Evolutionary conservation across 129 eudicot species (phyloP).

Genomic region (Chrysanthemum makinoi): DNA sequence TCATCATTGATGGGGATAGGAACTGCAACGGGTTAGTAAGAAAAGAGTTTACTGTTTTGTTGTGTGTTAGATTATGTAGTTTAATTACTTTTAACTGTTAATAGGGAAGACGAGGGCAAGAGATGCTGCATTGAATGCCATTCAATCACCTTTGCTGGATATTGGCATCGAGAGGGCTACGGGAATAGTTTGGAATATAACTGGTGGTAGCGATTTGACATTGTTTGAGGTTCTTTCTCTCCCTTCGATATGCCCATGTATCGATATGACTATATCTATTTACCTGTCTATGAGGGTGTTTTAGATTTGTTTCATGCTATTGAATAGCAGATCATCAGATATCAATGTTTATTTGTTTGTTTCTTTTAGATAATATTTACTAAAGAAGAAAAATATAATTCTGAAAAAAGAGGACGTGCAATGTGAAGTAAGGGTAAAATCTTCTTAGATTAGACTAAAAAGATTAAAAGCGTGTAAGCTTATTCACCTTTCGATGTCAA

Average conservation of each 20-base stretch:
- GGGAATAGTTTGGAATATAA: conserved; percentile 97
- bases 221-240: conserved; percentile 63
- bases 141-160: conserved; percentile 93
- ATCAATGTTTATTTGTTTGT: too few species aligned
- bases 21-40: conserved; percentile 74
- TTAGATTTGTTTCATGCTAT: too few species aligned
- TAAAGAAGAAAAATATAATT: too few species aligned
- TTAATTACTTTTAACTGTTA: conserved; percentile 4
- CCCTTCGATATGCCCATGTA: not conserved
- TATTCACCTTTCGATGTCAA: too few species aligned
- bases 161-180: conserved; percentile 98
- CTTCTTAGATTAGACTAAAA: too few species aligned
- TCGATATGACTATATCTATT: conserved; percentile 1
- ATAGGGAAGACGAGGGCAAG: conserved; percentile 92
- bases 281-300: not conserved
- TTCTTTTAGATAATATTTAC: too few species aligned
- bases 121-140: conserved; percentile 96
- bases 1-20: conserved; percentile 98
- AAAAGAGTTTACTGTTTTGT: not conserved
- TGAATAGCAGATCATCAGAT: too few species aligned
- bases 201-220: conserved; percentile 88
- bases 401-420: too few species aligned
- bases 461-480: too few species aligned
- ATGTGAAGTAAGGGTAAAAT: too few species aligned
- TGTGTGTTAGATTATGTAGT: not conserved